A percentile compares a stretch with the other conserved stretches of the same genome.
Evolutionary conservation across 2,329 filamentous ascomycete genomes (phyloP).

Genomic region (Sporothrix luriei): DNA sequence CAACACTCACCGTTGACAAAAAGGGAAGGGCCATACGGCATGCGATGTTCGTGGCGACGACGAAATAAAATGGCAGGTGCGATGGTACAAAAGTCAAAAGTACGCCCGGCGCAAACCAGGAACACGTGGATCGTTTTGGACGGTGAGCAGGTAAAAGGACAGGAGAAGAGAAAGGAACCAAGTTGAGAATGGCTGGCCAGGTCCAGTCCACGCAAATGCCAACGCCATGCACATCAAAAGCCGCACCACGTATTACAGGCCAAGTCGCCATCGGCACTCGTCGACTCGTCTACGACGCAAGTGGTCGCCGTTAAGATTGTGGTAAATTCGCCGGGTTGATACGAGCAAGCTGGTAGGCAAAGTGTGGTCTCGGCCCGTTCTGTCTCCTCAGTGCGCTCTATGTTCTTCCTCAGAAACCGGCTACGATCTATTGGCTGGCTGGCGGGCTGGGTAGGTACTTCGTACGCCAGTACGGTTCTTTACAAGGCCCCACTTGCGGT

Average conservation of each 20-base stretch:
- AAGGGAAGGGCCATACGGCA: background rate
- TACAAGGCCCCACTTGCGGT: conserved; percentile 14
- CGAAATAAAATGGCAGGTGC: background rate
- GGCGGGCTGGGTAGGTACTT: conserved; percentile 25
- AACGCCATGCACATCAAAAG: conserved; percentile 5
- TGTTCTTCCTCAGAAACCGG: conserved; percentile 12
- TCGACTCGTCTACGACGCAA: background rate
- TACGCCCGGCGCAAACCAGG: background rate
- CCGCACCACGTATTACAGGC: background rate
- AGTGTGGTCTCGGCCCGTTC: background rate
- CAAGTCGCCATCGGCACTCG: background rate
- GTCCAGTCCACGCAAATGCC: background rate
- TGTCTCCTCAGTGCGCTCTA: background rate
- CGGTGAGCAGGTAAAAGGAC: conserved; percentile 2
- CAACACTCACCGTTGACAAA: background rate
- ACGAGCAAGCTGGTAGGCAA: background rate
- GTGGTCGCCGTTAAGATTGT: background rate
- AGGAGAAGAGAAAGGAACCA: background rate
- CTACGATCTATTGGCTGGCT: conserved; percentile 22
- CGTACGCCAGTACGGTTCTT: too few relatives aligned
- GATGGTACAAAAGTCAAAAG: conserved; percentile 1
- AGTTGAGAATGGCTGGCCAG: background rate
- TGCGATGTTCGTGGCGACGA: background rate
- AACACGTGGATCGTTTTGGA: conserved; percentile 16
- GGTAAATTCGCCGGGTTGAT: background rate